Base-by-base conservation (phyloP, 495 filamentous ascomycete genomes). In the Massariosphaeria phaeospora region DNA sequence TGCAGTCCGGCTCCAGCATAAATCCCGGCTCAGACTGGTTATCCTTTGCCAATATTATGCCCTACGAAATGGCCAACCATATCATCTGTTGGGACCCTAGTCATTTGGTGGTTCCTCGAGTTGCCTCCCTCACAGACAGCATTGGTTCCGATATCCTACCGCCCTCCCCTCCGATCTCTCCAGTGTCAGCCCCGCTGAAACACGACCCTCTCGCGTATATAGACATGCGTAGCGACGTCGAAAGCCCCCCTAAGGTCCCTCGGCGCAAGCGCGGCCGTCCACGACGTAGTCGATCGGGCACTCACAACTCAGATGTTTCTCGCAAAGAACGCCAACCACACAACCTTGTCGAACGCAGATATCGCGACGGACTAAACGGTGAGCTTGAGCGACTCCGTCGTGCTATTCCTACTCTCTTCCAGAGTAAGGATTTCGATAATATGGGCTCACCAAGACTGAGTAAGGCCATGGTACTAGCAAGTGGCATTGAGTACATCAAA, bases 281-380 rank as follows among this genome's bases (percentile, higher is more conserved):
- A 23, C 26, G 48, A 5, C 36, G n/a, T n/a, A n/a, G n/a, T 58
- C 25, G 29, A 49, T 36, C 57, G 41, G 5, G 49, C 17, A 46
- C 11, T 45, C 27, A n/a, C n/a, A n/a, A n/a, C n/a, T 43, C 30
- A 34, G 36, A 57, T 26, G 20, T 45, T 13, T 39, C 50, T 21
- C 21, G 9, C 17, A 48, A 23, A 12, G 44, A 42, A 11, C 58
- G 63, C 4, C 55, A 61, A 6, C 63, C 63, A 1, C 63, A 66
- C 52, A 66, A 66, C 41, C 63, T 63, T 30, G 63, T 66, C 46
- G 63, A 66, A 39, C 60, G 61, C 48, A 66, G 60, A 40, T 66
- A 66, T 40, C 63, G 63, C 18, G 63, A 66, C 33, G 48, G 50
- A 24, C 46, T 66, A 3, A 66, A 66, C 44, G 18, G 48, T 1